Evolutionary conservation across 164 flowering plant genomes (phyloP).

Genomic region (Stephania yunnanensis): DNA sequence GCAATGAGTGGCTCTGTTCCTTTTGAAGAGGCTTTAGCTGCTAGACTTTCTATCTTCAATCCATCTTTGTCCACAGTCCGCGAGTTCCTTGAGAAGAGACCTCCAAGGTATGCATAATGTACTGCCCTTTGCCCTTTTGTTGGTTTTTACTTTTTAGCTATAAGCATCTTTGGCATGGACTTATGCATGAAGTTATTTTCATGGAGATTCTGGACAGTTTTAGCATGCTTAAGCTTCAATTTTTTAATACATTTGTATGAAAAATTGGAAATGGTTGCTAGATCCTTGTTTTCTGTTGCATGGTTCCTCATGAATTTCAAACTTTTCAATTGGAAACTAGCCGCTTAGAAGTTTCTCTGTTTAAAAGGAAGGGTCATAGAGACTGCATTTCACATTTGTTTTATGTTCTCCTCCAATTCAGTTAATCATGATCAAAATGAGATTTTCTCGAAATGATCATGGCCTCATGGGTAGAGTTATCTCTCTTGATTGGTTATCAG

Average conservation of each 20-base stretch:
- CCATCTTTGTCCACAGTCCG: conserved; percentile 76
- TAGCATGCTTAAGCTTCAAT: background rate
- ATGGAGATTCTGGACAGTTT: background rate
- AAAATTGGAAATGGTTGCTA: background rate
- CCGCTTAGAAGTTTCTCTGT: background rate
- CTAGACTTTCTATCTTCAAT: conserved; percentile 76
- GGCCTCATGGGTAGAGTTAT: too few species aligned
- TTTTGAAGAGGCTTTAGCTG: conserved; percentile 92
- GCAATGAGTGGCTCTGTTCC: conserved; percentile 98
- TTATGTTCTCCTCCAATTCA: too few species aligned
- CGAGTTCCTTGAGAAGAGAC: conserved; percentile 75
- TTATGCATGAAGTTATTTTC: background rate
- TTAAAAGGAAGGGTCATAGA: background rate
- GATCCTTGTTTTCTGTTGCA: background rate
- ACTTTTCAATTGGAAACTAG: background rate
- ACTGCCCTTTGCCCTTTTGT: background rate
- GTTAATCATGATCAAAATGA: too few species aligned
- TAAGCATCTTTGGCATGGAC: background rate
- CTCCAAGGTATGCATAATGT: conserved; percentile 55
- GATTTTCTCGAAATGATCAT: too few species aligned
- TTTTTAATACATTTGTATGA: background rate
- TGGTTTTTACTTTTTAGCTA: background rate
- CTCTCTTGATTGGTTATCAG: too few species aligned
- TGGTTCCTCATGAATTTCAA: background rate
- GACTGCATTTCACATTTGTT: too few species aligned